Evolutionary conservation across 192 early-diverging fungal genomes (phyloP).

Genomic region (Backusella psychrophila): DNA sequence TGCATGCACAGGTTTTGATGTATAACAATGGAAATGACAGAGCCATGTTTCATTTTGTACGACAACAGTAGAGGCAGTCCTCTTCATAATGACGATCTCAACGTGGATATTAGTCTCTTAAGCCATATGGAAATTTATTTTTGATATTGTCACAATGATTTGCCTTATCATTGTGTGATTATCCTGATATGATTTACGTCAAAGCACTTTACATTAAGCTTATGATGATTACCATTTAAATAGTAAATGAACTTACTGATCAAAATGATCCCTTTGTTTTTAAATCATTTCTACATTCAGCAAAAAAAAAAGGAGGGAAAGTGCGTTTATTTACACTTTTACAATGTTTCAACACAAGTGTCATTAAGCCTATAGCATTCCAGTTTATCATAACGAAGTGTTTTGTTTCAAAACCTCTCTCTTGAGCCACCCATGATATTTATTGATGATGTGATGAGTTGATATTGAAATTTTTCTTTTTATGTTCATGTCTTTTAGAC

Average conservation of each 20-base stretch:
- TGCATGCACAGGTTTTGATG: neutral
- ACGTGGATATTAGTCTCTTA: neutral
- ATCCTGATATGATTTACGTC: neutral
- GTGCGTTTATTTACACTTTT: neutral
- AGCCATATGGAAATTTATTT: neutral
- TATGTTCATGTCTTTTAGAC: neutral
- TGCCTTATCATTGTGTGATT: neutral
- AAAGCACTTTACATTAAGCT: neutral
- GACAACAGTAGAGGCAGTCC: neutral
- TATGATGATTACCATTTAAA: neutral
- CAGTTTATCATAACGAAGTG: constrained; percentile 3
- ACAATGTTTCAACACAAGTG: neutral
- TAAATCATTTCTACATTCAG: neutral
- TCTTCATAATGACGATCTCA: neutral
- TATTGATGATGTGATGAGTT: neutral
- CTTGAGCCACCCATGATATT: neutral
- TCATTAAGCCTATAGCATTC: neutral
- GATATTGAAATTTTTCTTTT: neutral
- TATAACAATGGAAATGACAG: neutral
- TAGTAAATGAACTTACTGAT: neutral
- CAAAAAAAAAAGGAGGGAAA: neutral
- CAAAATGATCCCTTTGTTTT: neutral
- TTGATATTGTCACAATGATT: neutral
- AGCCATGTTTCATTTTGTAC: neutral
- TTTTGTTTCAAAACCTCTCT: neutral